Percentiles rank a stretch among this genome's conserved stretches.
phyloP scores from a whole-genome alignment of 257 asterid species.

The Leonotis leonurus region DNA sequence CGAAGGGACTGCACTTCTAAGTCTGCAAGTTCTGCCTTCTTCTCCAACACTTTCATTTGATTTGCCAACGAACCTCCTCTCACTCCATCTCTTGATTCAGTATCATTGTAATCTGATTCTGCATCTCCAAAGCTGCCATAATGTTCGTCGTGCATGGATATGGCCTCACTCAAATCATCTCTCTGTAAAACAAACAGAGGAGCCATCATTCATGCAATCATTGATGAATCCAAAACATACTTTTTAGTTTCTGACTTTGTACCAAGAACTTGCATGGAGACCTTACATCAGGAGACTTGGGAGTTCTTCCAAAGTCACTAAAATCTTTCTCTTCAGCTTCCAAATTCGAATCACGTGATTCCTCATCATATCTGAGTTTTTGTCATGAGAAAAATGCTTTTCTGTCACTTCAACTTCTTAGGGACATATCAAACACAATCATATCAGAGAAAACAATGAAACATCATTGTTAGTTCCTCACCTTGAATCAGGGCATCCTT shows the following conservation, averaged over 20 bases:
- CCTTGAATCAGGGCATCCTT: constrained; percentile 57
- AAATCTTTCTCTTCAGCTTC: constrained; percentile 31
- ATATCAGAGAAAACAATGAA: constrained; percentile 4
- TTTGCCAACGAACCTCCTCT: constrained; percentile 26
- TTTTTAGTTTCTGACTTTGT: neutral
- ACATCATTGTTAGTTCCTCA: constrained; percentile 20
- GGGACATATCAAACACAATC: neutral
- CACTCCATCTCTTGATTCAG: constrained; percentile 25
- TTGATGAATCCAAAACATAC: neutral
- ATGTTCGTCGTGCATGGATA: constrained; percentile 29
- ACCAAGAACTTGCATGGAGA: no score
- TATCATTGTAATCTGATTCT: constrained; percentile 28
- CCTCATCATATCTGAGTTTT: constrained; percentile 46
- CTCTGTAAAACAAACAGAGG: constrained; percentile 32
- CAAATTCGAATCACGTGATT: constrained; percentile 28
- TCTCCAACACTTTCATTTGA: constrained; percentile 43
- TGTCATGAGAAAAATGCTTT: neutral
- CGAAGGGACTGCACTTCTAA: constrained; percentile 75
- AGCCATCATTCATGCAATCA: constrained; percentile 10
- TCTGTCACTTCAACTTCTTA: neutral
- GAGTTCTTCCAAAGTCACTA: constrained; percentile 21
- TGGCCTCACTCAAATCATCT: constrained; percentile 37
- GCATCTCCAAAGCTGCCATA: constrained; percentile 36
- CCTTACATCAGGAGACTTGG: constrained; percentile 58
- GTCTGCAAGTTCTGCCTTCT: constrained; percentile 72